A percentile compares a stretch with the other conserved stretches of the same genome.
phyloP scores from a whole-genome alignment of 2,329 filamentous ascomycete genomes.

The Metarhizium album region DNA sequence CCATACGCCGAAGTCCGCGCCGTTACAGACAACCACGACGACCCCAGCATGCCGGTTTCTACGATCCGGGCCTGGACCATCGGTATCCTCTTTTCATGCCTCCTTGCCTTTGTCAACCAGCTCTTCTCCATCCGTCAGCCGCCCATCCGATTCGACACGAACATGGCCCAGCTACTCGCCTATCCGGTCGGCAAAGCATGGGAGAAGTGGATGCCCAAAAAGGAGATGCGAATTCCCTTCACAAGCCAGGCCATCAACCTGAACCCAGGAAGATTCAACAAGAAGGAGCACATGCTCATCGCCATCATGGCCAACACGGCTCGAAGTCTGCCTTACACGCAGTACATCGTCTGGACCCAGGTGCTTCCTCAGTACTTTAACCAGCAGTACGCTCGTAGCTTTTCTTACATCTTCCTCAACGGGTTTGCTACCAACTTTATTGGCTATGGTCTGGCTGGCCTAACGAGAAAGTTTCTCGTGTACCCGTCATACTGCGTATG shows the following conservation, averaged over 20 bases:
- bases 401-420: slow-evolving; percentile 39
- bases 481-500: slow-evolving; percentile 42
- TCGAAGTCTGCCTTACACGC: slow-evolving; percentile 35
- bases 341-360: slow-evolving; percentile 40
- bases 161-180: slow-evolving; percentile 43
- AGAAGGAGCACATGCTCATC: slow-evolving; percentile 47
- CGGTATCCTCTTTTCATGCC: slow-evolving; percentile 33
- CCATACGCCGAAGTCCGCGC: slow-evolving; percentile 46
- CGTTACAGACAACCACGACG: slow-evolving; percentile 43
- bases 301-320: slow-evolving; percentile 44
- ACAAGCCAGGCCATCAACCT: slow-evolving; percentile 23
- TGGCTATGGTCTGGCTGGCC: slow-evolving; percentile 43
- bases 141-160: slow-evolving; percentile 34
- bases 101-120: slow-evolving; percentile 39
- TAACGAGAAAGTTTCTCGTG: slow-evolving; percentile 38
- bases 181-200: slow-evolving; percentile 37
- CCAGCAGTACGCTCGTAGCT: slow-evolving; percentile 35
- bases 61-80: slow-evolving; percentile 43
- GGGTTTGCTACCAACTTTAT: slow-evolving; percentile 42
- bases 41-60: slow-evolving; percentile 33
- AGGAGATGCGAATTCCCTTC: slow-evolving; percentile 29
- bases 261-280: slow-evolving; percentile 41
- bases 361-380: slow-evolving; percentile 38
- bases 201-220: slow-evolving; percentile 31
- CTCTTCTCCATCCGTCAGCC: slow-evolving; percentile 45